These are phyloP conservation scores for Fagopyrum esculentum DNA, from an alignment of 148 eudicot genomes.

Conservation along the genomic window DNA sequence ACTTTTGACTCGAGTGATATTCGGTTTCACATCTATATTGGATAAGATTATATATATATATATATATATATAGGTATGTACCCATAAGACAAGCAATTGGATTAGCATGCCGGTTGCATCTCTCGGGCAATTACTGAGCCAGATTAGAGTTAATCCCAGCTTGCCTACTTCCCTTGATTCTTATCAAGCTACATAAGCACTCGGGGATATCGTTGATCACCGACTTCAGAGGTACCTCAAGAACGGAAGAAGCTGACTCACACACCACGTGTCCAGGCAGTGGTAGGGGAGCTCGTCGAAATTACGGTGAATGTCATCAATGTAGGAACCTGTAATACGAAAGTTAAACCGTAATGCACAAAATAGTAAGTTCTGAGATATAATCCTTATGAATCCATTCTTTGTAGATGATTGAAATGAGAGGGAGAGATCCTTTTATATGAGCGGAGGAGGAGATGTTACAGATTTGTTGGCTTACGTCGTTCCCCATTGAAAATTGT, in stretches of 20 bases:
- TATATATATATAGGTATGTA: background rate
- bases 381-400: no score
- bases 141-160: conserved; percentile 48
- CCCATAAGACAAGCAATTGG: conserved; percentile 49
- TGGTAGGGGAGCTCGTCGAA: background rate
- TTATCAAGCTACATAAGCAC: conserved; percentile 56
- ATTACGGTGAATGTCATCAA: background rate
- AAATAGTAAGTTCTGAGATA: no score
- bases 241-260: conserved; percentile 50
- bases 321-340: no score
- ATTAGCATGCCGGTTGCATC: conserved; percentile 59
- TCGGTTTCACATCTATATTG: no score
- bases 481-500: no score
- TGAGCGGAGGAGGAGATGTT: no score
- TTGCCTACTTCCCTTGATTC: conserved; percentile 36
- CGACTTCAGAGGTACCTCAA: conserved; percentile 41
- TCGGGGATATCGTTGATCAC: conserved; percentile 45
- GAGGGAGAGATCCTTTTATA: no score
- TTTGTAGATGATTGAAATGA: no score
- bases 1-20: no score
- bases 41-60: no score
- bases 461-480: no score
- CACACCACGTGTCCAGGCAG: conserved; percentile 25
- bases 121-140: conserved; percentile 52
- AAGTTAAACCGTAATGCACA: no score